phyloP scores from a whole-genome alignment of 2,329 filamentous ascomycete species.

The Dactylella cylindrospora region DNA sequence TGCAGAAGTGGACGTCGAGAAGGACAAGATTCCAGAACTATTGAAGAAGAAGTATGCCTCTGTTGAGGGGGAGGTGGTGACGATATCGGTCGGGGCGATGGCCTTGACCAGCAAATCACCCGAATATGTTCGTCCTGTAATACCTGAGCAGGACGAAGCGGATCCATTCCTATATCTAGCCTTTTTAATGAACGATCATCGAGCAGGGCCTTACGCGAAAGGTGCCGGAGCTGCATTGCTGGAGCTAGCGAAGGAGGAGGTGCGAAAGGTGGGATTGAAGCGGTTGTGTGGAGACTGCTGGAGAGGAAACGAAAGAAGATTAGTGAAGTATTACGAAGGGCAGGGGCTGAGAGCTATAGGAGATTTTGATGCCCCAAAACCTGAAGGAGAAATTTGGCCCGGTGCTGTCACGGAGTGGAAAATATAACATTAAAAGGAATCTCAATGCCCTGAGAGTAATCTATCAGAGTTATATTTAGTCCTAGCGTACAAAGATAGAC shows the following conservation, averaged over 20 bases:
- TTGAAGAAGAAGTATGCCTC: slow-evolving; percentile 4
- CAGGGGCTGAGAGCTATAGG: slow-evolving; percentile 18
- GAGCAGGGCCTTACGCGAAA: slow-evolving; percentile 14
- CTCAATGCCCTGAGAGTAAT: too few relatives aligned
- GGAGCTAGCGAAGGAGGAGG: slow-evolving; percentile 11
- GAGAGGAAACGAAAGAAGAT: slow-evolving; percentile 14
- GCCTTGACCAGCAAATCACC: slow-evolving; percentile 2
- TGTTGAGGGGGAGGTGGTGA: background rate
- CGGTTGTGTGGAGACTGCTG: slow-evolving; percentile 26
- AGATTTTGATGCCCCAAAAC: slow-evolving; percentile 12
- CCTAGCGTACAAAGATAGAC: too few relatives aligned
- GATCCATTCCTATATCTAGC: slow-evolving; percentile 15
- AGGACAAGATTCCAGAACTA: background rate
- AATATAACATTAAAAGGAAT: background rate
- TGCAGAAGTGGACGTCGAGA: slow-evolving; percentile 11
- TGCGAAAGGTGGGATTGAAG: slow-evolving; percentile 7
- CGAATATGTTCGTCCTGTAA: slow-evolving; percentile 13
- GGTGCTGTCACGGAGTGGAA: slow-evolving; percentile 16
- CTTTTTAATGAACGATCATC: slow-evolving; percentile 16
- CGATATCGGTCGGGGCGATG: slow-evolving; percentile 22
- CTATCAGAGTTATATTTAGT: too few relatives aligned
- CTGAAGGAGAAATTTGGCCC: slow-evolving; percentile 6
- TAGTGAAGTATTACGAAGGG: slow-evolving; percentile 27
- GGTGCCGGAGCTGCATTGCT: slow-evolving; percentile 16
- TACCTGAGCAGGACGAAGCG: slow-evolving; percentile 23